These are phyloP conservation scores for Diaporthe caulivora DNA, from an alignment of 2,329 filamentous ascomycete species.

Conservation along the genomic window DNA sequence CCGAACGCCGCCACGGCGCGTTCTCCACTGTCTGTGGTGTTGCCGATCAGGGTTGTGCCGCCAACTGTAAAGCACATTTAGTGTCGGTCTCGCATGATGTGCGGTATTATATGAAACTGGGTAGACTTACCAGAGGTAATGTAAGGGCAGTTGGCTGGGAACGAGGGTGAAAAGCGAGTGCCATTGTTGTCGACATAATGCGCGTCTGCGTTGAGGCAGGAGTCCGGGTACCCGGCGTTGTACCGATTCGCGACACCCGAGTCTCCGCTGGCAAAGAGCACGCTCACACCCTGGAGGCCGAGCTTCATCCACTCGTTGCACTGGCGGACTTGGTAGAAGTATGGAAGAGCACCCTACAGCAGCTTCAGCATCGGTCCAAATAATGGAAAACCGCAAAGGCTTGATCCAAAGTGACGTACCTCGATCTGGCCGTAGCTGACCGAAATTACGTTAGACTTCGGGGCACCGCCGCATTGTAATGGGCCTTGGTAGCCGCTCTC, in stretches of 20 bases:
- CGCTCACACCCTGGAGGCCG: conserved; percentile 60
- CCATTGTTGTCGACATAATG: conserved; percentile 35
- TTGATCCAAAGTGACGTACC: background rate
- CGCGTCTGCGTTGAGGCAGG: conserved; percentile 28
- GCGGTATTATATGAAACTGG: conserved; percentile 28
- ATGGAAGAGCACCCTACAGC: conserved; percentile 57
- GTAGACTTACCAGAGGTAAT: conserved; percentile 42
- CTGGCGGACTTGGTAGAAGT: conserved; percentile 65
- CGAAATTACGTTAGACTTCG: conserved; percentile 67
- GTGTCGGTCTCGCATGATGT: background rate
- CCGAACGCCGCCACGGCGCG: conserved; percentile 44
- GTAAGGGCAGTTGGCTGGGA: conserved; percentile 35
- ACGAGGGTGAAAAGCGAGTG: conserved; percentile 36
- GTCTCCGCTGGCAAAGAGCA: conserved; percentile 63
- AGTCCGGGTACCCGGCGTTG: conserved; percentile 34
- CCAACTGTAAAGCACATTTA: conserved; percentile 31
- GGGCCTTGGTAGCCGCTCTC: conserved; percentile 61
- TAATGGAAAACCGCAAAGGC: too few species aligned
- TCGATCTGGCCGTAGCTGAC: conserved; percentile 70
- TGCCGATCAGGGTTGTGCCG: conserved; percentile 29
- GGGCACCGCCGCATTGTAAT: conserved; percentile 51
- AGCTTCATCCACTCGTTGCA: conserved; percentile 67
- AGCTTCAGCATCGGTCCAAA: background rate
- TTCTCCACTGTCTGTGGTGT: conserved; percentile 40
- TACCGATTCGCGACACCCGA: conserved; percentile 51